Percentiles rank a stretch among this genome's conserved stretches.
These are phyloP conservation scores for Euphrasia arctica DNA, from an alignment of 305 asterid species.

Conservation along the genomic window DNA sequence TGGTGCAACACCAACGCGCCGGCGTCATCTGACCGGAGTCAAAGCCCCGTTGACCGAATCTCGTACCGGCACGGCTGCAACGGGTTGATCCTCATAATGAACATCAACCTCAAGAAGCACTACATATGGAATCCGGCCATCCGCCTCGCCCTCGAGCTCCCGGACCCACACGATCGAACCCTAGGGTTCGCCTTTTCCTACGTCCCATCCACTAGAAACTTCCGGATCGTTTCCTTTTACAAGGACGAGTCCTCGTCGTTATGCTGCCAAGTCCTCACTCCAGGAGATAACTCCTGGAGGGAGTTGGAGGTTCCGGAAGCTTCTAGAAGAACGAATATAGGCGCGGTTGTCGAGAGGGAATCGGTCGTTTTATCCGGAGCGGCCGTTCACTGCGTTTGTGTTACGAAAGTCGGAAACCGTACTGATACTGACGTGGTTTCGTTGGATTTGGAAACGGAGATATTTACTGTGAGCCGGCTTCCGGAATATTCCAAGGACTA, in stretches of 20 bases:
- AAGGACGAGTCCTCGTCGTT: not conserved
- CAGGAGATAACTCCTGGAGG: slow-evolving; percentile 27
- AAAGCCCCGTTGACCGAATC: too few relatives aligned
- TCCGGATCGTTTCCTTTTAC: slow-evolving; percentile 18
- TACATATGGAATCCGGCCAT: slow-evolving; percentile 30
- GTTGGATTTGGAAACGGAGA: slow-evolving; percentile 25
- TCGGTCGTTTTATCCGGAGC: slow-evolving; percentile 10
- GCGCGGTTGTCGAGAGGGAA: not conserved
- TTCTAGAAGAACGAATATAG: not conserved
- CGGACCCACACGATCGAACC: not conserved
- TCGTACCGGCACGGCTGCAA: slow-evolving; percentile 13
- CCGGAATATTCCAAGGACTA: too few relatives aligned
- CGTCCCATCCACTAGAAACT: slow-evolving; percentile 12
- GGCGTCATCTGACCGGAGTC: too few relatives aligned
- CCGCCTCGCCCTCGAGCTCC: slow-evolving; percentile 16
- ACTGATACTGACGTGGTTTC: slow-evolving; percentile 8
- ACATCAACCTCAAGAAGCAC: not conserved
- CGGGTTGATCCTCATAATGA: slow-evolving; percentile 23
- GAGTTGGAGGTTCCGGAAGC: slow-evolving; percentile 8
- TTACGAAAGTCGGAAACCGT: not conserved
- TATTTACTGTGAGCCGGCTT: too few relatives aligned
- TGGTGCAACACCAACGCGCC: not conserved
- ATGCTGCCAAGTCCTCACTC: slow-evolving; percentile 24
- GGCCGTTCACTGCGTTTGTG: slow-evolving; percentile 20
- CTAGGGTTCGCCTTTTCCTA: slow-evolving; percentile 4